Evolutionary conservation across 371 early-diverging fungal genomes (phyloP).

Genomic region (Mortierella sp.): DNA sequence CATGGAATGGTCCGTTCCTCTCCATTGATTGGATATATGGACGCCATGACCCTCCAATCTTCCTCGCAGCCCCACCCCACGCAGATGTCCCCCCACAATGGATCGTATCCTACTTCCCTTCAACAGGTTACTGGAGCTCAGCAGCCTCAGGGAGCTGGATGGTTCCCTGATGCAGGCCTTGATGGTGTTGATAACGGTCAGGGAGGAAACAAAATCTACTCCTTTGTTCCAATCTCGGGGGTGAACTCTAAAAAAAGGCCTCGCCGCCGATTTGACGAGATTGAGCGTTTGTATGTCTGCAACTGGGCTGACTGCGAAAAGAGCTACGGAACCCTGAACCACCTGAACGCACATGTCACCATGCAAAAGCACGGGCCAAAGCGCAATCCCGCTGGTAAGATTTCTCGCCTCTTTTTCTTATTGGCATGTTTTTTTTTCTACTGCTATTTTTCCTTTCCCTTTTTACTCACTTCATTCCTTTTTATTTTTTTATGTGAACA

Average conservation of each 20-base stretch:
- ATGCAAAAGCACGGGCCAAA: conserved; percentile 79
- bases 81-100: conserved; percentile 24
- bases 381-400: conserved; percentile 59
- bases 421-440: not conserved
- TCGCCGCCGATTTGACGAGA: conserved; percentile 79
- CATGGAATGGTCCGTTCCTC: conserved; percentile 41
- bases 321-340: conserved; percentile 80
- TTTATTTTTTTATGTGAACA: not conserved
- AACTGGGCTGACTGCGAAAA: conserved; percentile 74
- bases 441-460: too few species aligned
- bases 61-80: conserved; percentile 15
- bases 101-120: conserved; percentile 20
- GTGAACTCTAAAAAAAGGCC: conserved; percentile 77
- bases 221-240: conserved; percentile 75
- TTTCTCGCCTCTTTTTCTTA: not conserved
- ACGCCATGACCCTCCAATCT: conserved; percentile 37
- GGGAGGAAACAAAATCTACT: conserved; percentile 63
- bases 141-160: conserved; percentile 15
- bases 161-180: conserved; percentile 18
- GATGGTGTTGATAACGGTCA: conserved; percentile 16
- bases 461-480: not conserved
- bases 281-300: conserved; percentile 79
- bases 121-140: conserved; percentile 27
- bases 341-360: conserved; percentile 79
- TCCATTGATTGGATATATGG: conserved; percentile 48